Conservation (phyloP, 1,284 basidiomycete species). For the Cutaneotrichosporon mucoides region DNA sequence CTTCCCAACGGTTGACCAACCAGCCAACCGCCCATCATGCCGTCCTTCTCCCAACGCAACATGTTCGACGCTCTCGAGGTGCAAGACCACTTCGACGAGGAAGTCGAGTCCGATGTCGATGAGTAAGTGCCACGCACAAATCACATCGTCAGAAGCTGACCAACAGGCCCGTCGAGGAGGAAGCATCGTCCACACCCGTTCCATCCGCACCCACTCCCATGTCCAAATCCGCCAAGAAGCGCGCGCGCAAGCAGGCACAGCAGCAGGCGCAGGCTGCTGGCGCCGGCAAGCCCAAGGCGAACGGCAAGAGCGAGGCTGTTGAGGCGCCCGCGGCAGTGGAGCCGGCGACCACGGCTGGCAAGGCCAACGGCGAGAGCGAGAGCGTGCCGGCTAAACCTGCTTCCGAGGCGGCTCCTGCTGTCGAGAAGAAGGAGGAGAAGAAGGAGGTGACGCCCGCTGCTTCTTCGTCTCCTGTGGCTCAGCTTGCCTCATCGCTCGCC, state of each 20-base stretch:
- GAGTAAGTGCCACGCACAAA: constrained; percentile 3
- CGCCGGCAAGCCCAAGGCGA: constrained; percentile 40
- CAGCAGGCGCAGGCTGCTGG: constrained; percentile 51
- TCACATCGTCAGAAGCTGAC: neutral
- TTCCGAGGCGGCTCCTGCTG: neutral
- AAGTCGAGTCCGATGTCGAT: constrained; percentile 20
- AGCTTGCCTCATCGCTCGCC: neutral
- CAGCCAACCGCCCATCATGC: constrained; percentile 10
- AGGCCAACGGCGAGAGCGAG: constrained; percentile 6
- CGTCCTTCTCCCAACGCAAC: constrained; percentile 40
- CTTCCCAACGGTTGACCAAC: neutral
- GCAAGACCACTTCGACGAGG: constrained; percentile 45
- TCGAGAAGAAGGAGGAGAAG: neutral
- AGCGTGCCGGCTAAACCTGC: neutral
- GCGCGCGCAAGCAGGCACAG: constrained; percentile 51
- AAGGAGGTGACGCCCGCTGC: too few relatives aligned
- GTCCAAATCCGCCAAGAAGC: constrained; percentile 70
- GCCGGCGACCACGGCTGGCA: too few relatives aligned
- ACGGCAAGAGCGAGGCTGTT: constrained; percentile 3
- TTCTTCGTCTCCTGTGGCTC: neutral
- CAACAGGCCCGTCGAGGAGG: neutral
- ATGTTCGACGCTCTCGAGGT: constrained; percentile 64
- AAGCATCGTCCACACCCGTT: too few relatives aligned
- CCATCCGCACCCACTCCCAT: constrained; percentile 48
- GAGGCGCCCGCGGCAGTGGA: too few relatives aligned